Percentiles rank a stretch among this genome's conserved stretches.
phyloP scores from a whole-genome alignment of 208 protist species.

The Leishmania turanica region DNA sequence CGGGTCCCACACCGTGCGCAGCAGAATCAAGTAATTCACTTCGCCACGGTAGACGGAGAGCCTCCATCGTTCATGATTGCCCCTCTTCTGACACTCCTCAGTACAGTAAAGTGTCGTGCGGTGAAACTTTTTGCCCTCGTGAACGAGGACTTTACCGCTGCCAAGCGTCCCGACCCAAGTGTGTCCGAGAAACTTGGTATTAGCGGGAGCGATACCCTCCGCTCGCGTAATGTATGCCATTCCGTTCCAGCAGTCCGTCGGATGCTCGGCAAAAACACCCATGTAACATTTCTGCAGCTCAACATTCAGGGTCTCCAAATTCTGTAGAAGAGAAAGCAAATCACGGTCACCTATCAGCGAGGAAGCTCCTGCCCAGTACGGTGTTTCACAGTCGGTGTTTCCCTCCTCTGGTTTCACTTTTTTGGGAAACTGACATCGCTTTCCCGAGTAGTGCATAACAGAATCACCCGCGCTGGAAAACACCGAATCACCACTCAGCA shows the following conservation, averaged over 20 bases:
- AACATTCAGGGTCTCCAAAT: slow-evolving; percentile 55
- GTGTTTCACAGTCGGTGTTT: slow-evolving; percentile 80
- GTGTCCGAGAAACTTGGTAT: slow-evolving; percentile 70
- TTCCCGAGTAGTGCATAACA: slow-evolving; percentile 60
- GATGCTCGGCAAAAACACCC: slow-evolving; percentile 65
- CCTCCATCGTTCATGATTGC: slow-evolving; percentile 65
- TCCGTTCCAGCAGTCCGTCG: slow-evolving; percentile 65
- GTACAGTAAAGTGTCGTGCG: slow-evolving; percentile 74
- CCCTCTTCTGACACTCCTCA: slow-evolving; percentile 58
- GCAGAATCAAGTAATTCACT: slow-evolving; percentile 43
- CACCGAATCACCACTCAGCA: slow-evolving; percentile 27
- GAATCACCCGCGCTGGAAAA: slow-evolving; percentile 55
- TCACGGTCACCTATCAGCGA: slow-evolving; percentile 59
- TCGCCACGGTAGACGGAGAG: slow-evolving; percentile 60
- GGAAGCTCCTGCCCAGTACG: slow-evolving; percentile 66
- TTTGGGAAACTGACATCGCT: slow-evolving; percentile 59
- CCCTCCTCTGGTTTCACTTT: slow-evolving; percentile 62
- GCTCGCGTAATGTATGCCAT: slow-evolving; percentile 68
- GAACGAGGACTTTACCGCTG: slow-evolving; percentile 57
- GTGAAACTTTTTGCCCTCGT: slow-evolving; percentile 52
- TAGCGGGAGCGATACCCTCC: slow-evolving; percentile 40
- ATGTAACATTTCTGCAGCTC: slow-evolving; percentile 81
- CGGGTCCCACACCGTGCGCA: slow-evolving; percentile 75
- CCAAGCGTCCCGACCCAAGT: slow-evolving; percentile 57
- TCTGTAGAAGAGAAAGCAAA: slow-evolving; percentile 54